A percentile compares a stretch with the other conserved stretches of the same genome.
These are phyloP conservation scores for Cydonia oblonga DNA, from an alignment of 331 rosid species.

Conservation along the genomic window DNA sequence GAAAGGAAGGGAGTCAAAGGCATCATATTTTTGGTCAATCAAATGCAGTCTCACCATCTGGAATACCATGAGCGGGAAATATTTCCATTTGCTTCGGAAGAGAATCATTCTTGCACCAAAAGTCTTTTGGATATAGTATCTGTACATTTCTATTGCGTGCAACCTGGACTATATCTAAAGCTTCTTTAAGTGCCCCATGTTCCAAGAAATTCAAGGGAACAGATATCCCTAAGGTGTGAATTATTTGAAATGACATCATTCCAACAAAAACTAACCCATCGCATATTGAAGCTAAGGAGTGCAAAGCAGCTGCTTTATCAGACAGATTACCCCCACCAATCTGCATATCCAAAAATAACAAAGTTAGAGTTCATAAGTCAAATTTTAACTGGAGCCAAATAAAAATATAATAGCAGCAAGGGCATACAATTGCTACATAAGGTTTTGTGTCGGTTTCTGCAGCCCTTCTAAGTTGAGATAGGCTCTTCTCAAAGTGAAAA, in stretches of 20 bases:
- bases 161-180: conserved; percentile 41
- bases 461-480: conserved; percentile 35
- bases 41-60: conserved; percentile 47
- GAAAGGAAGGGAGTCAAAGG: neutral
- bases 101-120: conserved; percentile 54
- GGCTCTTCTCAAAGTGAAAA: conserved; percentile 72
- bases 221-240: conserved; percentile 57
- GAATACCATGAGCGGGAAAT: conserved; percentile 49
- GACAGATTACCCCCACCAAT: conserved; percentile 68
- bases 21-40: neutral
- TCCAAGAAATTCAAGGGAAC: conserved; percentile 53
- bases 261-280: conserved; percentile 71
- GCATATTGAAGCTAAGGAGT: conserved; percentile 58
- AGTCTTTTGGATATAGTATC: conserved; percentile 68
- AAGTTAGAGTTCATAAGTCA: conserved; percentile 4
- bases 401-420: neutral
- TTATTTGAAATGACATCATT: conserved; percentile 83
- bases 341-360: conserved; percentile 31
- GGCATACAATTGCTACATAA: conserved; percentile 72
- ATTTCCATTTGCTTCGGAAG: conserved; percentile 36
- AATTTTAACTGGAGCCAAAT: neutral
- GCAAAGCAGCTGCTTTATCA: conserved; percentile 65
- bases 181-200: conserved; percentile 32
- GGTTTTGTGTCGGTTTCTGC: conserved; percentile 42
- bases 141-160: conserved; percentile 36